Evolutionary conservation across 768 basidiomycete species (phyloP), one percentile per base, ranked within the genome.

Genomic region (Boletus rex-veris): DNA sequence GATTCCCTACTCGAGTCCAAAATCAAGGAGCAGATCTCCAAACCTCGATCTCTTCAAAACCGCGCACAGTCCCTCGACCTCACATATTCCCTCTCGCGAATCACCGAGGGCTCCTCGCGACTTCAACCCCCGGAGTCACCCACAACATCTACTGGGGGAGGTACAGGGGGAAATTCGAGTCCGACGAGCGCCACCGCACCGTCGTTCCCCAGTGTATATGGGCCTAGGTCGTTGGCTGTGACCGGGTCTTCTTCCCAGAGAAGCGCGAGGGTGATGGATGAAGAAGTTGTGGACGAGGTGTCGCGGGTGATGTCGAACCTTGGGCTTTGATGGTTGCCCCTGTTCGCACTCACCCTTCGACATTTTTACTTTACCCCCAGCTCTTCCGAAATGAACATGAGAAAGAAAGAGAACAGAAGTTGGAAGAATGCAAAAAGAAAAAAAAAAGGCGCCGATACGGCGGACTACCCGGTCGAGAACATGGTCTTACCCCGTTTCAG

Each of bases 51-150:
- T 5, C 73, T 92, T 57, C 85, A 85, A 57, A 91, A 91, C 61
- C 87, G 92, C 16, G 92, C 92, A 0, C 92, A 95, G 67, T 91
- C 88, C 5, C 84, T 96, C 44, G 92, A 96, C 66, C 74, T 96
- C 59, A 92, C 89, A 0, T 84, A 84, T 59, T 92, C 92, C 7
- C 78, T 93, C 30, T 85, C 84, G n/a, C 85, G 84, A 50, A 90
- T 92, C 60, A 83, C 84, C 5, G 90, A 90, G 64, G 79, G 83
- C 18, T 72, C 77, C 26, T 77, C 83, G 50, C 76, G 80, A 48
- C 73, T 85, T 42, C 79, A 81, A 24, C 84, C 81, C 37, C 88
- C 89, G 2, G 88, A 90, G 46, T 92, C 90, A 2, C 90, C 90
- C 1, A 90, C 88, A 36, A 88, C 83, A 6, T 90, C 90, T 9